These are phyloP conservation scores for Coemansia aciculifera DNA, from an alignment of 192 early-diverging fungal genomes.

Conservation along the genomic window DNA sequence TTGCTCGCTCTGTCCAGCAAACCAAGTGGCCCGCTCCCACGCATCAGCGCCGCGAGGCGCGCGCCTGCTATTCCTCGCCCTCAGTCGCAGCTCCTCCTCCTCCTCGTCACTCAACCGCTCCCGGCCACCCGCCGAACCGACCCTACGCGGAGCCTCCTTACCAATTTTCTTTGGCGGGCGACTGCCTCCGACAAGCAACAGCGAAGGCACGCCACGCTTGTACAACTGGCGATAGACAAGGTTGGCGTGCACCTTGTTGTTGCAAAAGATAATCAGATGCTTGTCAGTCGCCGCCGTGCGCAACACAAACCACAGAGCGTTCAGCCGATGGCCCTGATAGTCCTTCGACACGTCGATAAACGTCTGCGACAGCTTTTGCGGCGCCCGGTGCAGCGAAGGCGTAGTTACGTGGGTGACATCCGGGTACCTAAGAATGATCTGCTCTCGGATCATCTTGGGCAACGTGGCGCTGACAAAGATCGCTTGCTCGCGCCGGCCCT, in stretches of 20 bases:
- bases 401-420: slow-evolving; percentile 73
- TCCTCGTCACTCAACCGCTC: not conserved
- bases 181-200: slow-evolving; percentile 54
- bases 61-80: not conserved
- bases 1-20: slow-evolving; percentile 19
- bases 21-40: slow-evolving; percentile 35
- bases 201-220: slow-evolving; percentile 55
- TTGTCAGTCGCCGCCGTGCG: slow-evolving; percentile 65
- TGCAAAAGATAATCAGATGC: slow-evolving; percentile 86
- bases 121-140: not conserved
- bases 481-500: slow-evolving; percentile 53
- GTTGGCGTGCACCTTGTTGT: slow-evolving; percentile 65
- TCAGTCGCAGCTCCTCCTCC: not conserved
- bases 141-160: not conserved
- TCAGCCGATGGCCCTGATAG: slow-evolving; percentile 68
- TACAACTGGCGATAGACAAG: slow-evolving; percentile 59
- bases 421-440: slow-evolving; percentile 59
- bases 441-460: slow-evolving; percentile 66
- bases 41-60: slow-evolving; percentile 20
- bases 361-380: slow-evolving; percentile 72
- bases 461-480: slow-evolving; percentile 71
- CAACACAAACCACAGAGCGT: slow-evolving; percentile 69
- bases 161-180: not conserved
- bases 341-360: slow-evolving; percentile 72
- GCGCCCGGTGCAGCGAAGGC: slow-evolving; percentile 74